Evolutionary conservation across 2,329 filamentous ascomycete species (phyloP).

Genomic region (Trichoderma semiorbis): DNA sequence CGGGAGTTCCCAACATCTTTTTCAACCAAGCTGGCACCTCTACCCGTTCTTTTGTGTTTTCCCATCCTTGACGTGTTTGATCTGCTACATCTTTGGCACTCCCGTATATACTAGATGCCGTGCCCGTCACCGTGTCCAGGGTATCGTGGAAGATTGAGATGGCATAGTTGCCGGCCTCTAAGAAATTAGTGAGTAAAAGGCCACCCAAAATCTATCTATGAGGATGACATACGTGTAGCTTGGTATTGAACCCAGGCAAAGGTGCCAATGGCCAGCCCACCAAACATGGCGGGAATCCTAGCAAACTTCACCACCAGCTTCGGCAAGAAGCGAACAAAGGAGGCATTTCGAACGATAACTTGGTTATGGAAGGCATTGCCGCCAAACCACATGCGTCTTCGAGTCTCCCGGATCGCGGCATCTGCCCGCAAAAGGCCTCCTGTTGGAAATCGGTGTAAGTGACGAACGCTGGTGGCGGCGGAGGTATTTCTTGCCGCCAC

Average conservation of each 20-base stretch:
- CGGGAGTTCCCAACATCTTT: slow-evolving; percentile 62
- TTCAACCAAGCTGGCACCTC: slow-evolving; percentile 74
- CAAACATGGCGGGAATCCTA: slow-evolving; percentile 85
- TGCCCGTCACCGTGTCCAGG: slow-evolving; percentile 65
- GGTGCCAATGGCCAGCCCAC: slow-evolving; percentile 80
- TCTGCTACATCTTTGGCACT: slow-evolving; percentile 71
- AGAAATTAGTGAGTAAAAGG: slow-evolving; percentile 25
- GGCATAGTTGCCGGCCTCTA: slow-evolving; percentile 49
- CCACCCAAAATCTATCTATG: background rate
- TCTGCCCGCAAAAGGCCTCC: slow-evolving; percentile 68
- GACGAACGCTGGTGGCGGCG: slow-evolving; percentile 51
- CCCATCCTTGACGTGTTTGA: slow-evolving; percentile 78
- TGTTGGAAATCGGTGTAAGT: slow-evolving; percentile 63
- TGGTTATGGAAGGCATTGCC: slow-evolving; percentile 84
- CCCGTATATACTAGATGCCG: slow-evolving; percentile 67
- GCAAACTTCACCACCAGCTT: slow-evolving; percentile 88
- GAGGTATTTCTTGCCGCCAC: slow-evolving; percentile 51
- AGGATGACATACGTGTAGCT: slow-evolving; percentile 66
- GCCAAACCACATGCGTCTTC: slow-evolving; percentile 69
- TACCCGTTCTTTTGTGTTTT: slow-evolving; percentile 74
- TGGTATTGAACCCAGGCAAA: slow-evolving; percentile 95
- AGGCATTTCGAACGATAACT: slow-evolving; percentile 60
- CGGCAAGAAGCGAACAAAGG: slow-evolving; percentile 67
- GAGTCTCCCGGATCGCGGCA: slow-evolving; percentile 57
- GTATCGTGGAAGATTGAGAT: slow-evolving; percentile 69